A percentile compares a stretch with the other conserved stretches of the same genome.
phyloP scores from a whole-genome alignment of 2,329 filamentous ascomycete genomes.

The Fusarium sp. region DNA sequence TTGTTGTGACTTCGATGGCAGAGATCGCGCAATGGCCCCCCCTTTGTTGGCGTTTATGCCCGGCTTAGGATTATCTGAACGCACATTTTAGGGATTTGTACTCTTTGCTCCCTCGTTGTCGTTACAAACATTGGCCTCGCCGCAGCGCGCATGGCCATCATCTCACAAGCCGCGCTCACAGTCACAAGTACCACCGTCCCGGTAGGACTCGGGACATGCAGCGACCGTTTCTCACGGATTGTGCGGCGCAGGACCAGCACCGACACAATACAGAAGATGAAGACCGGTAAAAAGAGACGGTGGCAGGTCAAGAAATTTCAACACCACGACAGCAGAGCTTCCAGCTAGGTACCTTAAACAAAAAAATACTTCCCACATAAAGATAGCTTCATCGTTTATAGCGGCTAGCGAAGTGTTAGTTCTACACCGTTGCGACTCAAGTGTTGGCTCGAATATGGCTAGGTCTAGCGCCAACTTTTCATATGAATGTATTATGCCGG shows the following conservation, averaged over 20 bases:
- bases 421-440: background rate
- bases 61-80: background rate
- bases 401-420: background rate
- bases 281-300: accelerated
- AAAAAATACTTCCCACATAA: too few species aligned
- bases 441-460: background rate
- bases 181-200: too few species aligned
- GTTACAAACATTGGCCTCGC: background rate
- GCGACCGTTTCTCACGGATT: too few species aligned
- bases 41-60: too few species aligned
- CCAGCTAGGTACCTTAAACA: accelerated
- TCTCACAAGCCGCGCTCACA: accelerated
- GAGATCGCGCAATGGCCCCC: background rate
- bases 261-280: background rate
- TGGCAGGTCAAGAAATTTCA: background rate
- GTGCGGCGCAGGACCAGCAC: background rate
- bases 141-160: background rate
- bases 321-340: background rate
- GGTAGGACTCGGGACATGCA: background rate
- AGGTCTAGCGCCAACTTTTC: too few species aligned
- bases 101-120: background rate
- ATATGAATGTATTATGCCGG: accelerated
- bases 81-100: background rate
- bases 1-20: too few species aligned
- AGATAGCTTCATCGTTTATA: background rate